Evolutionary conservation across 2,329 filamentous ascomycete species (phyloP), one percentile per base, ranked within the genome.

Genomic region (Bretziella fagacearum): DNA sequence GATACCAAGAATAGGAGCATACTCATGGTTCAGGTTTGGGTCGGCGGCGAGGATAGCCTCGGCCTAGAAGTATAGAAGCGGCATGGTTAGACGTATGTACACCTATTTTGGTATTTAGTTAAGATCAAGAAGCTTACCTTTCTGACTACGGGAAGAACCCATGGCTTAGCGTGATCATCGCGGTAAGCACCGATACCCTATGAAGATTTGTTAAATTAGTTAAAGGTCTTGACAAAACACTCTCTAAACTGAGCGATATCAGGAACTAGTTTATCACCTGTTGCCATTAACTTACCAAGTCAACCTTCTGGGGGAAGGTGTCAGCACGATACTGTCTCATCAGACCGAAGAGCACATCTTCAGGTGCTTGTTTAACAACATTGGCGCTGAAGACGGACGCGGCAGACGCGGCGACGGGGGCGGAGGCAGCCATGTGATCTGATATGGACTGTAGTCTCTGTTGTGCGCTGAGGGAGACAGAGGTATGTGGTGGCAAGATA

Each of bases 11-110:
- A 98, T 98, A 51, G 91, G 89, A 51, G 93, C 84, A 66, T 98
- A 98, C 73, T 98, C 91, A 70, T 98, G 89, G 69, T 98, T 93
- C 57, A 93, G 72, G 51, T 84, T 74, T 59, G 89, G 86, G 65
- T 95, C 86, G 60, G 81, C 81, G 63, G 79, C 82, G 55, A 96
- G 75, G 57, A 85, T 77, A 54, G 91, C 81, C 62, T 96, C 87
- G 56, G 91, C 91, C 89, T 96, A 23, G 18, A 41, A 25, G 37
- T 18, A 26, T 1, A 22, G 20, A 13, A 20, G 23, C 18, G 7
- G 27, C 8, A 8, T 10, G 23, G 20, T 23, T 26, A 49, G 36
- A 8, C n/a, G n/a, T 13, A 44, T 15, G 17, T 29, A 25, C 27
- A 15, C 7, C 11, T 10, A 30, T 33, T n/a, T 8, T 18, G 22